Evolutionary conservation across 140 eudicot species (phyloP), one percentile per base, ranked within the genome.

Genomic region (Oenanthe javanica): DNA sequence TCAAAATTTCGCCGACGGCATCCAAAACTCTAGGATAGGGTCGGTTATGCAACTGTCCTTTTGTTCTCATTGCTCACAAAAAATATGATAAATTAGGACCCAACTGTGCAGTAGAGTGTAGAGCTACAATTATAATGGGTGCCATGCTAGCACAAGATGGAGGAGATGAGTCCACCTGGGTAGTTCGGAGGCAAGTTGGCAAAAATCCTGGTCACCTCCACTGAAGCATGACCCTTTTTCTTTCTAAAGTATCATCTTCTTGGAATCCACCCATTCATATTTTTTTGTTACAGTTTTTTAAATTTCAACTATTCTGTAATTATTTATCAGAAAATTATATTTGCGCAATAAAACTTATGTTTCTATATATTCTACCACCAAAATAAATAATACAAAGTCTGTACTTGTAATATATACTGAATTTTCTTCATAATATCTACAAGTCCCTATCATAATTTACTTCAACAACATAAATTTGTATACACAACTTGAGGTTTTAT

Each of bases 121-220:
- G 55, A 46, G 40, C 47, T 9, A 19, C 55, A 73, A 45, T 46
- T 46, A 73, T 16, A 18, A 43, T 72, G 77, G 52, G 77, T 72
- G 77, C 75, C 54, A 43, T 73, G 57, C 77, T 73, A 43, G 55
- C 54, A 73, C 77, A 73, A 19, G 77, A 46, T 73, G 77, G 55
- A 19, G 46, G 31, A 73, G 50, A 43, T 73, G 52, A 45, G 23
- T 71, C 49, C 76, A 31, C 51, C 74, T 25, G 74, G 73, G 74
- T 42, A 12, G 77, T 73, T 73, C 45, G 77, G 77, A 73, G 54
- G 54, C 77, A 73, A 61, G 36, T n/a, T 61, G 9, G 69, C 46
- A 69, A 19, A 49, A 45, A 73, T 3, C 77, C 27, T 23, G 47
- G 31, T 45, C 38, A 73, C 77, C 55, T 45, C 77, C 77, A 72